phyloP scores from a whole-genome alignment of 2,329 filamentous ascomycete genomes.

The Fusarium dimerum region DNA sequence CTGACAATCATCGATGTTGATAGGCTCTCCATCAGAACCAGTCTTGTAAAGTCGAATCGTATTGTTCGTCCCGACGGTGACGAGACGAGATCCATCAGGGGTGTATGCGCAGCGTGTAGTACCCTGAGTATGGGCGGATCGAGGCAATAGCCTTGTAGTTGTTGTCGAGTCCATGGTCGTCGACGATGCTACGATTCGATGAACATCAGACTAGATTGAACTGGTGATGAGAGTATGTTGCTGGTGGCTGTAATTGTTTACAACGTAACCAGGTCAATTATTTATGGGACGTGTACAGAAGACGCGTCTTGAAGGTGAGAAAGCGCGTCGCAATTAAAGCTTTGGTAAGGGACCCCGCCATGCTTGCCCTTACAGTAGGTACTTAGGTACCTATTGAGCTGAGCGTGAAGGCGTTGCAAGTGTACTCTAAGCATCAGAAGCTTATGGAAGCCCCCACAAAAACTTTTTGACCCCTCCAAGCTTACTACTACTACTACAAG shows the following conservation, averaged over 20 bases:
- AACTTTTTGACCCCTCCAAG: background rate
- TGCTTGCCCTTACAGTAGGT: conserved; percentile 14
- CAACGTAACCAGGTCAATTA: background rate
- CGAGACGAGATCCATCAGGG: conserved; percentile 79
- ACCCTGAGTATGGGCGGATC: conserved; percentile 80
- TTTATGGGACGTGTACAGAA: conserved; percentile 18
- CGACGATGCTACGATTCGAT: conserved; percentile 1
- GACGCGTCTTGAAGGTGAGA: conserved; percentile 36
- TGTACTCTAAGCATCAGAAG: conserved; percentile 5
- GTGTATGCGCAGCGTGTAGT: conserved; percentile 88
- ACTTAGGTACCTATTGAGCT: background rate
- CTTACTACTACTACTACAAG: background rate
- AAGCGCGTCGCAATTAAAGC: conserved; percentile 43
- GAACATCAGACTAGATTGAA: conserved; percentile 5
- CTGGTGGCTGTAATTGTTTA: background rate
- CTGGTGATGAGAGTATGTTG: background rate
- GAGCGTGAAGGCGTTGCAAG: too few relatives aligned
- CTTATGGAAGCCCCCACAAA: background rate
- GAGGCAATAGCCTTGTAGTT: conserved; percentile 54
- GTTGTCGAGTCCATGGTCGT: conserved; percentile 36
- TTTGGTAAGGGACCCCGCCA: conserved; percentile 32
- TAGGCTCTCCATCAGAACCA: conserved; percentile 87
- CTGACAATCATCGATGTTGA: conserved; percentile 86
- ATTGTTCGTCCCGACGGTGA: conserved; percentile 93
- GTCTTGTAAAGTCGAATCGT: conserved; percentile 91